phyloP scores from a whole-genome alignment of 108 stramenopile genomes.

The Thalassiosira profunda region DNA sequence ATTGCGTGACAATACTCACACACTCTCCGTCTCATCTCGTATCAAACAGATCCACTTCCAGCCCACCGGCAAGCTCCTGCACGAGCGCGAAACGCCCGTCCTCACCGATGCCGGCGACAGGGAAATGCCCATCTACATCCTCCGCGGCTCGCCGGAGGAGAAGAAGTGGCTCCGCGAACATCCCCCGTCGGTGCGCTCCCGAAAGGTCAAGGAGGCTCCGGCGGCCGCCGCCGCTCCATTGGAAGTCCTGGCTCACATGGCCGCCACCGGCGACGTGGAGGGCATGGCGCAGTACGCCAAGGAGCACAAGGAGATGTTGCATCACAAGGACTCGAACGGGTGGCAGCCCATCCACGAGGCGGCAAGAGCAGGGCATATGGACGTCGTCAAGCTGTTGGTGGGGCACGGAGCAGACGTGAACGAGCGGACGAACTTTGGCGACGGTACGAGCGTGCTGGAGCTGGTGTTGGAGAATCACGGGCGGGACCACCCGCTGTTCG shows the following conservation, averaged over 20 bases:
- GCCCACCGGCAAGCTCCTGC: conserved; percentile 41
- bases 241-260: conserved; percentile 30
- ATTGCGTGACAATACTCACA: conserved; percentile 54
- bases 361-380: conserved; percentile 26
- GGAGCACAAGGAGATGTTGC: conserved; percentile 32
- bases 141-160: conserved; percentile 39
- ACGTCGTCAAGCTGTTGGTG: conserved; percentile 31
- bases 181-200: not conserved
- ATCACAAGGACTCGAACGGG: conserved; percentile 40
- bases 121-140: conserved; percentile 46
- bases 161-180: conserved; percentile 40
- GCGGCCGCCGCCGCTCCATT: conserved; percentile 42
- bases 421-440: conserved; percentile 38
- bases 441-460: conserved; percentile 33
- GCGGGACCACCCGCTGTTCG: not conserved
- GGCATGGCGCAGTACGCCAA: conserved; percentile 21
- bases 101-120: conserved; percentile 33
- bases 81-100: conserved; percentile 30
- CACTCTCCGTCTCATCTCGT: not conserved
- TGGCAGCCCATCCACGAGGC: conserved; percentile 54
- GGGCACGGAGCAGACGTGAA: conserved; percentile 38
- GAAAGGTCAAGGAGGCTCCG: conserved; percentile 31
- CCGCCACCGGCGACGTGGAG: conserved; percentile 40
- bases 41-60: conserved; percentile 43
- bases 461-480: conserved; percentile 39